These are phyloP conservation scores for Centaurea solstitialis DNA, from an alignment of 129 eudicot genomes.

Conservation along the genomic window DNA sequence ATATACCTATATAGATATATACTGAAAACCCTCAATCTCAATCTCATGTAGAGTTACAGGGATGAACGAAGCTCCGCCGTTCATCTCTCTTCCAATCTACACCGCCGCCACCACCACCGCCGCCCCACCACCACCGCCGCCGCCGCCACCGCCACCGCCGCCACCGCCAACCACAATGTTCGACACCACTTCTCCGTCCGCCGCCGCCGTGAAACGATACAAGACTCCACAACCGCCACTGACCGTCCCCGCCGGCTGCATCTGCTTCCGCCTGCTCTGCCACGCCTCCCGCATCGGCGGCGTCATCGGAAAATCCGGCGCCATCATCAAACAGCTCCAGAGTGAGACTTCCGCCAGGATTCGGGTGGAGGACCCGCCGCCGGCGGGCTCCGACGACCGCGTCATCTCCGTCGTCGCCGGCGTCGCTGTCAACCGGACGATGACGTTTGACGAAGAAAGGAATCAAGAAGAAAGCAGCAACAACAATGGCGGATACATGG, in stretches of 20 bases:
- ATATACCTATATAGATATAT: too few species aligned
- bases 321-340: constrained; percentile 54
- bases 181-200: constrained; percentile 8
- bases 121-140: constrained; percentile 11
- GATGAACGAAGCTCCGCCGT: constrained; percentile 28
- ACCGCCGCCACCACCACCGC: constrained; percentile 34
- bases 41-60: not conserved
- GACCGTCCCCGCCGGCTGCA: constrained; percentile 37
- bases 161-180: constrained; percentile 7
- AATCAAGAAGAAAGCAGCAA: not conserved
- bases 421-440: not conserved
- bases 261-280: constrained; percentile 60
- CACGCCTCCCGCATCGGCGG: constrained; percentile 70
- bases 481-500: not conserved
- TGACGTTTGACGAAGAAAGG: constrained; percentile 13
- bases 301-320: constrained; percentile 73
- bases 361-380: constrained; percentile 54
- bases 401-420: constrained; percentile 49
- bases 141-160: not conserved
- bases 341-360: constrained; percentile 47
- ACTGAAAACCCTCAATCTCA: not conserved
- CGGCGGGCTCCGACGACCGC: constrained; percentile 35
- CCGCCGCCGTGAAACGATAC: constrained; percentile 29
- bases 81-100: constrained; percentile 34
- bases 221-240: constrained; percentile 29